These are phyloP conservation scores for Cicer pinnatifidum DNA, from an alignment of 306 rosid species.

Conservation along the genomic window DNA sequence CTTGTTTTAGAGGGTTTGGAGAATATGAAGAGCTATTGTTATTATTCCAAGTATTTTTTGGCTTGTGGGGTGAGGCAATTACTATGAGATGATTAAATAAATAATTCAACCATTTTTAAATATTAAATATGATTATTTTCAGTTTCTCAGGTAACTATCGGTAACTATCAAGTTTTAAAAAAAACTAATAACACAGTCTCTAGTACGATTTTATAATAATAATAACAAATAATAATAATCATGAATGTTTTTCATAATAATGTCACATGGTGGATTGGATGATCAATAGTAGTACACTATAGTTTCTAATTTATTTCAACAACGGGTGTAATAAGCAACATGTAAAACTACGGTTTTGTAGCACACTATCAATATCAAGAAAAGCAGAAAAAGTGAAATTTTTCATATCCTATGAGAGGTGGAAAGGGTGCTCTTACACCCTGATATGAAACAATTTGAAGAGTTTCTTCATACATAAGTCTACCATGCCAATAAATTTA, in stretches of 20 bases:
- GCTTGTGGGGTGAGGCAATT: neutral
- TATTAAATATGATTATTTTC: neutral
- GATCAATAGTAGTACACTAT: too few species aligned
- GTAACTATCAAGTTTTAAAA: neutral
- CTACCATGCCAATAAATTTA: constrained; percentile 29
- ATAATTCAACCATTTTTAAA: neutral
- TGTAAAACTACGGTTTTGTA: neutral
- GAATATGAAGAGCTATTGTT: neutral
- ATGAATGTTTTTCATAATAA: too few species aligned
- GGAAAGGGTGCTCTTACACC: neutral
- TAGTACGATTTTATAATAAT: neutral
- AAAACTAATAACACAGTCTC: neutral
- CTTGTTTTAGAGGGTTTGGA: neutral
- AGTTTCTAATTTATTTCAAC: too few species aligned
- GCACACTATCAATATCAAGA: neutral
- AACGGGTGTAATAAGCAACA: neutral
- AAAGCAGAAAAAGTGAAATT: neutral
- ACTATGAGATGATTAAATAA: neutral
- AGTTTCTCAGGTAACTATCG: neutral
- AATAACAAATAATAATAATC: too few species aligned
- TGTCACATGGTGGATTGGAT: too few species aligned
- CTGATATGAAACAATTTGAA: constrained; percentile 3
- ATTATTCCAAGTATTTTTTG: neutral
- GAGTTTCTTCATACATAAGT: constrained; percentile 35
- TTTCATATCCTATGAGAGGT: neutral